Base-by-base conservation (phyloP, 2,329 filamentous ascomycete genomes). In the Alternaria sp. region DNA sequence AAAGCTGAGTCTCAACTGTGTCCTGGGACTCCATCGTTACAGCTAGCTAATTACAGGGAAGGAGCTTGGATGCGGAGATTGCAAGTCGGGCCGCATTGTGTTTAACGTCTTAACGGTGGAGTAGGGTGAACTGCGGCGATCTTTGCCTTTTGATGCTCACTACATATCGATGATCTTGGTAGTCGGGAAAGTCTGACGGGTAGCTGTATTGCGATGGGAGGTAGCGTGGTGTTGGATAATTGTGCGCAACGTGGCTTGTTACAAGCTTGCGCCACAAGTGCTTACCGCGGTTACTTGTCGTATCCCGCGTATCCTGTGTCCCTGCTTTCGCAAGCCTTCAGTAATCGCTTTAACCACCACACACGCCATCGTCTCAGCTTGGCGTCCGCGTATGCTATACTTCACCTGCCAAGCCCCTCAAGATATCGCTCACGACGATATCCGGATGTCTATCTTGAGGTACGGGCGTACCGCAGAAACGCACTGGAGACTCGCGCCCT, bases 401-500 rank as follows among this genome's bases (percentile, higher is more conserved):
- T 12, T 25, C 18, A 16, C 30, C 16, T 25, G 32, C 46, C 32
- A 50, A 50, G 46, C 46, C 30, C 46, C 46, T 50, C 46, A 34
- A 36, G 28, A 49, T 34, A 49, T 49, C 18, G 30, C 18, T 34
- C 12, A 36, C 30, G 12, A 27, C 32, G 34, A 32, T 20, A 9
- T 50, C 32, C 9, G 16, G 20, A 27, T 50, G 30, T 36, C 34
- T 16, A n/a, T 38, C 10, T 38, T 25, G 12, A 25, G 46, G 8
- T 25, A 25, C 20, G 16, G 46, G 20, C 46, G 46, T 22, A 38
- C 22, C 32, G n/a, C 34, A 49, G 27, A 10, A 45, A 38, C 51
- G 46, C 38, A 32, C 44, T 20, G 51, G 30, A 41, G 32, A 48
- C 52, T 55, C 56, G 54, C 25, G 22, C 20, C 38, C 59, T 69